Percentiles rank a stretch among this genome's conserved stretches.
phyloP scores from a whole-genome alignment of 192 early-diverging fungal genomes.

The Linnemannia hyalina region DNA sequence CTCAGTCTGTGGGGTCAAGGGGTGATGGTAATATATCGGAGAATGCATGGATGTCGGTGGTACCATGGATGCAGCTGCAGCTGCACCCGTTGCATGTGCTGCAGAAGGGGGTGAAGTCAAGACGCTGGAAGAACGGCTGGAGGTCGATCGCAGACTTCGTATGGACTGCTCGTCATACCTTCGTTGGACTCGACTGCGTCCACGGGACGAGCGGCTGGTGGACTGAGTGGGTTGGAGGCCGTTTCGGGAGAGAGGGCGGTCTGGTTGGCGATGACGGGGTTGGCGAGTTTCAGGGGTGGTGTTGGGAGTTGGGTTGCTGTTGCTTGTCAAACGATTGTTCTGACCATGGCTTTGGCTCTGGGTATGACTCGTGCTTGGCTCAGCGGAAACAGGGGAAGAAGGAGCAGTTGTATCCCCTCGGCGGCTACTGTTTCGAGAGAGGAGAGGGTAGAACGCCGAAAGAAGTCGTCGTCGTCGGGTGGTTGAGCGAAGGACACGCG shows the following conservation, averaged over 20 bases:
- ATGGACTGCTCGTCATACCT: constrained; percentile 32
- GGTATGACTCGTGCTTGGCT: not conserved
- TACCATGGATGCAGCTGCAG: not conserved
- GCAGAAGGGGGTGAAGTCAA: constrained; percentile 13
- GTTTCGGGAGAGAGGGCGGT: constrained; percentile 3
- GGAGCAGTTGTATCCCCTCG: not conserved
- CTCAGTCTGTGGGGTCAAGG: not conserved
- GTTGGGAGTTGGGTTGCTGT: not conserved
- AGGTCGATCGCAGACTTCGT: constrained; percentile 21
- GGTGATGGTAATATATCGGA: not conserved
- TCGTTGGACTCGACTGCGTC: constrained; percentile 22
- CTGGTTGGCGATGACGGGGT: constrained; percentile 8
- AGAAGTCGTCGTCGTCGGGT: constrained; percentile 28
- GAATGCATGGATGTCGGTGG: not conserved
- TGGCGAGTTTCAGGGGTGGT: constrained; percentile 9
- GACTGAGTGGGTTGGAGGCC: not conserved
- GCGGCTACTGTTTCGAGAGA: constrained; percentile 34
- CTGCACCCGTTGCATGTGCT: not conserved
- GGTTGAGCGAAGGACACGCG: constrained; percentile 20
- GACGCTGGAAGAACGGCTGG: constrained; percentile 26
- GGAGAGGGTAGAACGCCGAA: constrained; percentile 26
- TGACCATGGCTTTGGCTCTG: not conserved
- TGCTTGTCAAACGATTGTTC: not conserved
- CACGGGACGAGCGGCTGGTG: constrained; percentile 18
- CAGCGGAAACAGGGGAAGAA: not conserved